Percentiles rank a stretch among this genome's conserved stretches.
Conservation (phyloP, 2,329 filamentous ascomycete genomes). For the Pseudocercospora cruenta region DNA sequence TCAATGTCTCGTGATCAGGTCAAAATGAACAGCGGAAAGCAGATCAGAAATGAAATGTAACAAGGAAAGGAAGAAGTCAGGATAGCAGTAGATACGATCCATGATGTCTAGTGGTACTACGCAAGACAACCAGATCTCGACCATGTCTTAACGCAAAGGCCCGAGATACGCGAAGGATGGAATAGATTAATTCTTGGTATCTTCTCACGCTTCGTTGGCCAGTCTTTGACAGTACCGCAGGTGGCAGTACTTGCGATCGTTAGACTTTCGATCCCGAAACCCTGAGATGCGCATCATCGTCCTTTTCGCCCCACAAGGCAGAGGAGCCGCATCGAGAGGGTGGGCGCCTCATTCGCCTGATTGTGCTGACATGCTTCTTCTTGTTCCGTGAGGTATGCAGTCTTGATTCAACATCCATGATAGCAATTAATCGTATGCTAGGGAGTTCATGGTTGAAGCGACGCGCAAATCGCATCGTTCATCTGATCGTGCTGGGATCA, state of each 20-base stretch:
- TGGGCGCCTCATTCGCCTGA: background rate
- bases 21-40: too few species aligned
- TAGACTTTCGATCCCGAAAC: constrained; percentile 5
- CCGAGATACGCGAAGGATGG: background rate
- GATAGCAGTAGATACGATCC: background rate
- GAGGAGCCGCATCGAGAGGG: background rate
- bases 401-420: background rate
- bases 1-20: too few species aligned
- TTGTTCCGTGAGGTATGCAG: background rate
- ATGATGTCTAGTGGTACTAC: background rate
- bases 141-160: background rate
- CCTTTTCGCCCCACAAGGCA: background rate
- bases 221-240: too few species aligned
- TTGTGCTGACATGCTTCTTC: background rate
- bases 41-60: background rate
- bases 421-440: background rate
- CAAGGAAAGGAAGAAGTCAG: background rate
- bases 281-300: constrained; percentile 1
- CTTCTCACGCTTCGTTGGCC: background rate
- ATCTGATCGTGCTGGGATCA: background rate
- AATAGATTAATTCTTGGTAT: background rate
- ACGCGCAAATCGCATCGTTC: background rate
- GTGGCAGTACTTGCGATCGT: background rate
- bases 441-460: background rate
- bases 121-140: background rate